Base-by-base conservation (phyloP, 768 basidiomycete genomes). In the Pleurotus djamor region DNA sequence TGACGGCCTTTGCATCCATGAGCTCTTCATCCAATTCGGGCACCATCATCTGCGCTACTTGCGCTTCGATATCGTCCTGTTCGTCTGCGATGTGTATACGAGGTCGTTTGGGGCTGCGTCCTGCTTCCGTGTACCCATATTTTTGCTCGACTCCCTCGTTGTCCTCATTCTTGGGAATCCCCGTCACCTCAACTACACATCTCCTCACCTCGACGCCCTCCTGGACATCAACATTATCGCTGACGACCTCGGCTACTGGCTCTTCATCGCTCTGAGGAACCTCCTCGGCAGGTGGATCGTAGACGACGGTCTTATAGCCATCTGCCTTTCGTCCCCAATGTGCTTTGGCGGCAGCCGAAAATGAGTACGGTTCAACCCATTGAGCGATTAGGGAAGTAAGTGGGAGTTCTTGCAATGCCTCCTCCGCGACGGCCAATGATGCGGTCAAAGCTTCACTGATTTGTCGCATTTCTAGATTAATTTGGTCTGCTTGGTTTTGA, bases 361-460 rank as follows among this genome's bases (percentile, higher is more conserved):
- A 81, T 2, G 68, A 63, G 58, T 84, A 84, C 0, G 85, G 83
- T 45, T 83, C 63, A 8, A 68, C 66, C 37, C 37, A 56, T 50
- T 78, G 77, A 16, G 79, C 76, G 33, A 87, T 66, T 49, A 72
- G 70, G 14, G 78, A 76, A 1, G 80, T 82, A 50, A 76, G 67
- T 14, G 82, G 82, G 2, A 87, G 74, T 64, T 88, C 83, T n/a
- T 68, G 69, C 28, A 72, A 66, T 4, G 83, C 84, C 1, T 69
- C 55, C 12, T 75, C 67, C 7, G 73, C 64, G n/a, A 83, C 67
- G 1, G 72, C 73, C 32, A 86, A 60, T 0, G 85, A 81, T 17
- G 72, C 73, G 45, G 75, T 76, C 47, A 88, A 71, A 5, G 71
- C 75, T 10, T 41, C 17, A 16, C 43, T 9, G 41, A 44, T 56